A percentile compares a stretch with the other conserved stretches of the same genome.
phyloP scores from a whole-genome alignment of 768 basidiomycete species.

The Paxillus rubicundulus region DNA sequence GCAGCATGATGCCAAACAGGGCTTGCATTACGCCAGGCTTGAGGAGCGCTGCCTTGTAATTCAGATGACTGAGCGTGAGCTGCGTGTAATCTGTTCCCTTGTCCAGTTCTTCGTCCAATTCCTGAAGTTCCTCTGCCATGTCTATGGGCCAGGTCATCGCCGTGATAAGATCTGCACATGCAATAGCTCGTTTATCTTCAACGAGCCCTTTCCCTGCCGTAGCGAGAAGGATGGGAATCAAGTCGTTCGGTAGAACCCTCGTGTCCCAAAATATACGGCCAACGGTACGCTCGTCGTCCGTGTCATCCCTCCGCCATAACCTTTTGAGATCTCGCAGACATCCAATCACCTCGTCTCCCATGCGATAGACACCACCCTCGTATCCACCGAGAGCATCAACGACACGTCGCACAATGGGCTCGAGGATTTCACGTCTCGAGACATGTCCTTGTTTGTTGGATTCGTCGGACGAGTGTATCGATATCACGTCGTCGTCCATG shows the following conservation, averaged over 20 bases:
- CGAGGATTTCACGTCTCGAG: conserved; percentile 54
- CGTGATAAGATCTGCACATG: conserved; percentile 85
- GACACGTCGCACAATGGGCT: conserved; percentile 68
- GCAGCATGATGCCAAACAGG: conserved; percentile 71
- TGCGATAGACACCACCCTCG: conserved; percentile 63
- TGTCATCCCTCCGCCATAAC: conserved; percentile 94
- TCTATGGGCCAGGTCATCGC: conserved; percentile 99
- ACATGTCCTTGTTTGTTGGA: conserved; percentile 28
- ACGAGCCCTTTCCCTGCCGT: conserved; percentile 76
- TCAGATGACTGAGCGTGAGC: conserved; percentile 72
- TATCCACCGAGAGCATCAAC: conserved; percentile 79
- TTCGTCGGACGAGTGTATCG: conserved; percentile 27
- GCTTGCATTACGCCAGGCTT: conserved; percentile 67
- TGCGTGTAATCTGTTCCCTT: conserved; percentile 87
- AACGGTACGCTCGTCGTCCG: conserved; percentile 94
- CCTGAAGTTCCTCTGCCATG: conserved; percentile 89
- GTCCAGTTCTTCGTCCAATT: conserved; percentile 78
- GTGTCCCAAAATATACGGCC: conserved; percentile 90
- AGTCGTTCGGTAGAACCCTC: conserved; percentile 82
- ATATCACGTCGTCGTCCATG: conserved; percentile 37
- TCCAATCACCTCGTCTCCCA: conserved; percentile 78
- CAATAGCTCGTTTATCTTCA: conserved; percentile 80
- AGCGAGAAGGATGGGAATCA: conserved; percentile 79
- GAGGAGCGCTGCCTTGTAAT: conserved; percentile 80
- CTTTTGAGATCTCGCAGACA: conserved; percentile 94